Base-by-base conservation (phyloP, 257 asterid genomes). In the Cynanchum wilfordii region DNA sequence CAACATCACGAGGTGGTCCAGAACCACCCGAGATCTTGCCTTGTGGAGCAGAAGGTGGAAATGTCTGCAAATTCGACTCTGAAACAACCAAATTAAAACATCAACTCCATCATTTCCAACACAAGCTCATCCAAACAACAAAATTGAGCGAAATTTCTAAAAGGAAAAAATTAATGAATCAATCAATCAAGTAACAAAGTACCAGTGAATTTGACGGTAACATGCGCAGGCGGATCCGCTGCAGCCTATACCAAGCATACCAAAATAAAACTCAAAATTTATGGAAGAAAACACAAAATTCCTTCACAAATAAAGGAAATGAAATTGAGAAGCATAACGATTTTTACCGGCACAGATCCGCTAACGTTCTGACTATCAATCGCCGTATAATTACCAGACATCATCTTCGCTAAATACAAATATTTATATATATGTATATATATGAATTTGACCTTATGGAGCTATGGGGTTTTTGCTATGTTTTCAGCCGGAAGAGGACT, bases 1-100 rank as follows among this genome's bases (percentile, higher is more conserved):
- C 99, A 1, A 93, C 96, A 79, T 91, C 99, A 11, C 99, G 97
- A 75, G 99, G 99, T n/a, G 99, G 98, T 50, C 90, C 85, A 66
- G 90, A 77, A 47, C 81, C 90, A 69, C 89, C 86, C 22, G 97
- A 79, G 82, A 95, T 91, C 93, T 94, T 95, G 54, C 97, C 98
- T 68, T 88, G 96, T 59, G 90, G 72, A 69, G 86, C 89, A 9
- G 93, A 75, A 56, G 98, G 96, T 19, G 98, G 97, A 87, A 95
- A 95, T 33, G 96, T 87, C 87, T 95, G 99, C 81, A 91, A 88
- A 87, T 87, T 95, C 75, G 98, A 95, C 47, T 95, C 97, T 91
- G 85, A 40, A 72, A 69, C 58, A 27, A 60, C 73, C 84, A 78
- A 65, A 69, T 50, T 33, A 24, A 74, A 70, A 20, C 74, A 72